Conservation (phyloP, 106 monocot genomes). For the Dactylorhiza incarnata region DNA sequence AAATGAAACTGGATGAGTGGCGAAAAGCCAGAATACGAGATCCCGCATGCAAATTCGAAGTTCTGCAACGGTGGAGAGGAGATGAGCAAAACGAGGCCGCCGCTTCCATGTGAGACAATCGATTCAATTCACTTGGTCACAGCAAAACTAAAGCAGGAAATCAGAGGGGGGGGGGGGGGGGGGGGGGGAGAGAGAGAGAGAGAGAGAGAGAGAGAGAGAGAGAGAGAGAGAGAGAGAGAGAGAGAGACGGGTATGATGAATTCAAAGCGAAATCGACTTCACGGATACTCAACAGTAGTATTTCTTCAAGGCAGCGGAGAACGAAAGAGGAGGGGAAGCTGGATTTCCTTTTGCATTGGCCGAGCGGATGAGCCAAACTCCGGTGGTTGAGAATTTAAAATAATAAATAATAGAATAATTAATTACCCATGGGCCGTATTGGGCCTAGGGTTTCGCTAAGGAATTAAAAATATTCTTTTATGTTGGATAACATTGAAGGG, state of each 20-base stretch:
- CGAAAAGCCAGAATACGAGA: not conserved
- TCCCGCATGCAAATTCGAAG: conserved; percentile 7
- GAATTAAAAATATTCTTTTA: no score
- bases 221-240: not conserved
- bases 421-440: no score
- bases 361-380: no score
- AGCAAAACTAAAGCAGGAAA: not conserved
- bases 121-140: not conserved
- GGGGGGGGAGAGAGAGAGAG: not conserved
- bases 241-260: not conserved
- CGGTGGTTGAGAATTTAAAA: no score
- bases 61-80: conserved; percentile 10
- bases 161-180: not conserved
- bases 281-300: no score
- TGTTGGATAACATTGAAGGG: no score
- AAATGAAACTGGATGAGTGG: conserved; percentile 3
- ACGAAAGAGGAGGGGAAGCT: no score
- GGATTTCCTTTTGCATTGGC: no score
- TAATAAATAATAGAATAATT: no score
- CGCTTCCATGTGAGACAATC: conserved; percentile 26
- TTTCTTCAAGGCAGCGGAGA: no score
- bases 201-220: not conserved
- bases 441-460: no score
- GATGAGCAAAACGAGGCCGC: conserved; percentile 15
- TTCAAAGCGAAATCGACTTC: conserved; percentile 1